These are phyloP conservation scores for Amaranthus cruentus DNA, from an alignment of 148 eudicot species.

Conservation along the genomic window DNA sequence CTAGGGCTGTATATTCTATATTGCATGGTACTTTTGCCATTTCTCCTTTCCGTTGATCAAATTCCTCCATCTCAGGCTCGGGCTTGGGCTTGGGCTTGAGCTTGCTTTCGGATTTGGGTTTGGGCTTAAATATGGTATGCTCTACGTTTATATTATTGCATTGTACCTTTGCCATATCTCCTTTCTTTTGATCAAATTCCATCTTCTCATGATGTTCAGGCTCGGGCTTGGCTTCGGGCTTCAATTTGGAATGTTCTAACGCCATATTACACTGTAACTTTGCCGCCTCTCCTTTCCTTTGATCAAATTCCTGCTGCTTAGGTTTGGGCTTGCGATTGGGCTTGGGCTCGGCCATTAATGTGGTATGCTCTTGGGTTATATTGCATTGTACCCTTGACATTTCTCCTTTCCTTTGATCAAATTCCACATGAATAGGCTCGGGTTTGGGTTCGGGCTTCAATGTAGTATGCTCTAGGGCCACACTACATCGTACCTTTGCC, in stretches of 20 bases:
- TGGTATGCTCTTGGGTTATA: too few relatives aligned
- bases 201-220: not conserved
- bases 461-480: too few relatives aligned
- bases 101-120: not conserved
- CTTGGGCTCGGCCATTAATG: too few relatives aligned
- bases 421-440: not conserved
- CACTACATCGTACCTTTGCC: not conserved
- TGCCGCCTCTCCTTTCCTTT: not conserved
- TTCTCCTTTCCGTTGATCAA: not conserved
- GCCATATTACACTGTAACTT: not conserved
- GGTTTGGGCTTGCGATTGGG: too few relatives aligned
- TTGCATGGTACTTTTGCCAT: not conserved
- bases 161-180: too few relatives aligned
- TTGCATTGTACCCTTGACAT: too few relatives aligned
- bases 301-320: not conserved
- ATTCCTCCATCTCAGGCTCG: not conserved
- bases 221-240: not conserved
- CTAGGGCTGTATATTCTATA: too few relatives aligned
- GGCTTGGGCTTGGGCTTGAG: slow-evolving; percentile 4
- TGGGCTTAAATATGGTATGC: not conserved
- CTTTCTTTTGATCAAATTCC: not conserved
- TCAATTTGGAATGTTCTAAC: too few relatives aligned
- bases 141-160: too few relatives aligned
- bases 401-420: too few relatives aligned
- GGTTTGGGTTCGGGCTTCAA: not conserved